Percentiles rank a stretch among this genome's conserved stretches.
phyloP scores from a whole-genome alignment of 169 alveolate species.

The Eimeria acervulina region DNA sequence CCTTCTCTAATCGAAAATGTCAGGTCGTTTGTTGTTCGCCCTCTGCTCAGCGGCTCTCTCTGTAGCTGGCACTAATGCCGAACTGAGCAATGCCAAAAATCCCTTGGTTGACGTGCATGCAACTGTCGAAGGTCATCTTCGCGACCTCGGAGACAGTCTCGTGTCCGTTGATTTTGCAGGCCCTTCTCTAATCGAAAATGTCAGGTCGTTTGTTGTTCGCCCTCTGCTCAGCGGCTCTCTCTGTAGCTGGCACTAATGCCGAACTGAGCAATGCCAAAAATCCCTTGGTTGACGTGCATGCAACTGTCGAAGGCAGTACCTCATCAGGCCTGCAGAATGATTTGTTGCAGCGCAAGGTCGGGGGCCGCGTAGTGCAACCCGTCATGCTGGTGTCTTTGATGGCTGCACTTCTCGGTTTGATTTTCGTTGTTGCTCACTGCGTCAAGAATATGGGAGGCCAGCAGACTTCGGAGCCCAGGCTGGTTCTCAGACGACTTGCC shows the following conservation, averaged over 20 bases:
- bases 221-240: not conserved
- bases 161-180: not conserved
- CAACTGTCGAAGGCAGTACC: not conserved
- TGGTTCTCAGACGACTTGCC: not conserved
- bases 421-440: conserved; percentile 1
- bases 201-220: not conserved
- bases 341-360: not conserved
- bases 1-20: not conserved
- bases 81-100: not conserved
- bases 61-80: not conserved
- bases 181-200: not conserved
- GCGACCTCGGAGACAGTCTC: not conserved
- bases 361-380: not conserved
- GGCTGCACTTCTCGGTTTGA: not conserved
- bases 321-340: not conserved
- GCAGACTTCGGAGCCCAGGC: not conserved
- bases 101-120: not conserved
- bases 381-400: conserved; percentile 3
- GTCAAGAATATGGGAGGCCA: not conserved
- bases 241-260: not conserved
- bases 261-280: not conserved
- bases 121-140: not conserved
- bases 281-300: not conserved
- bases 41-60: not conserved
- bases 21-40: not conserved